phyloP scores from a whole-genome alignment of 2,329 filamentous ascomycete genomes.

The Trichothecium sympodiale region DNA sequence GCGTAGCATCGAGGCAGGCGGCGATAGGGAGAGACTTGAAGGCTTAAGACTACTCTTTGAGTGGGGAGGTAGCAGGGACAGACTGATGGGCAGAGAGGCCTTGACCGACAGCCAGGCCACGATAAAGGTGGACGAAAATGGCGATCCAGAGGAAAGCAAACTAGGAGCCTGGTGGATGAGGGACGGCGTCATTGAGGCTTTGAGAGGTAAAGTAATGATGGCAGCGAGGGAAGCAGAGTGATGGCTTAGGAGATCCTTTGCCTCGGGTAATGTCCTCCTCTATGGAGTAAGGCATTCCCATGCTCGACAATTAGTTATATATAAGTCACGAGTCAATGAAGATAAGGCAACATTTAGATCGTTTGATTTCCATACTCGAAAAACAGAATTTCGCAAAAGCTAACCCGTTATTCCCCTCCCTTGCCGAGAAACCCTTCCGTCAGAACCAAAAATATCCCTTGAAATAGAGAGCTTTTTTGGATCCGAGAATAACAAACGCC shows the following conservation, averaged over 20 bases:
- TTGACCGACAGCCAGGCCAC: constrained; percentile 23
- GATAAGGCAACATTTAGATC: too few species aligned
- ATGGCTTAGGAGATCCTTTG: constrained; percentile 3
- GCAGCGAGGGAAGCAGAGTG: constrained; percentile 26
- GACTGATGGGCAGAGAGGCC: constrained; percentile 13
- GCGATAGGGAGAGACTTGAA: constrained; percentile 21
- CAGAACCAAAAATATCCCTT: too few species aligned
- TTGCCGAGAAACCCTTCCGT: too few species aligned
- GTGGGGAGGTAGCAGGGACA: constrained; percentile 38
- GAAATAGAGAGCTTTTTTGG: too few species aligned
- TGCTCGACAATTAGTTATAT: too few species aligned
- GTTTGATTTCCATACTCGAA: too few species aligned
- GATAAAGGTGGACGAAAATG: constrained; percentile 14
- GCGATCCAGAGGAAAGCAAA: constrained; percentile 10
- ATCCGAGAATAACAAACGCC: constrained; percentile 2
- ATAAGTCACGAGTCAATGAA: too few species aligned
- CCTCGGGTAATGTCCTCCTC: too few species aligned
- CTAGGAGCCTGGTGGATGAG: constrained; percentile 41
- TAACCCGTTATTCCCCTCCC: too few species aligned
- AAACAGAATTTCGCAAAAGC: too few species aligned
- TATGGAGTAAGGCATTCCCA: too few species aligned
- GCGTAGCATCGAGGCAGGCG: constrained; percentile 28
- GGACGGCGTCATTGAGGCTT: constrained; percentile 40
- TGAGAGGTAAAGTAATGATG: constrained; percentile 46
- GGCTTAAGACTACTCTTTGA: constrained; percentile 34